A percentile compares a stretch with the other conserved stretches of the same genome.
Evolutionary conservation across 2,329 filamentous ascomycete genomes (phyloP).

Genomic region (Nemania serpens): DNA sequence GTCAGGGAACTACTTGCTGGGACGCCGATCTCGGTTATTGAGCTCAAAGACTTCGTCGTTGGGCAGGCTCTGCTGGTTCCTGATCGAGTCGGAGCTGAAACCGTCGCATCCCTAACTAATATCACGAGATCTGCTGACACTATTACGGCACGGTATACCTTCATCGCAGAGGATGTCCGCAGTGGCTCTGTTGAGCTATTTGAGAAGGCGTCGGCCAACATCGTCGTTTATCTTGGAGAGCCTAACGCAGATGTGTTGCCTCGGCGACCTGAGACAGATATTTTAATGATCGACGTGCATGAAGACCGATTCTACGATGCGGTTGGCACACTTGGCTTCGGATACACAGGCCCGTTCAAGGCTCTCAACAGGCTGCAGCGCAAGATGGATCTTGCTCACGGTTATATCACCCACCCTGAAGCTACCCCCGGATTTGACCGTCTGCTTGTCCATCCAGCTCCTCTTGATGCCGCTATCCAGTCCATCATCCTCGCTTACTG

Average conservation of each 20-base stretch:
- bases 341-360: neutral
- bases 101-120: too few relatives aligned
- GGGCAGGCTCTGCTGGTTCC: neutral
- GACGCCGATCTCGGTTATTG: neutral
- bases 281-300: neutral
- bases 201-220: neutral
- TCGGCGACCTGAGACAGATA: neutral
- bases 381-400: neutral
- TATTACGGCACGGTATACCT: neutral
- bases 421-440: slow-evolving; percentile 11
- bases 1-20: neutral
- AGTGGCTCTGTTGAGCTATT: neutral
- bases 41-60: slow-evolving; percentile 6
- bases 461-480: slow-evolving; percentile 46
- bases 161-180: neutral
- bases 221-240: neutral
- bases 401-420: neutral
- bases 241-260: neutral
- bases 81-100: too few relatives aligned
- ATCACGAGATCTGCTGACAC: neutral
- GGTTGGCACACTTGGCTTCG: neutral
- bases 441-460: slow-evolving; percentile 45
- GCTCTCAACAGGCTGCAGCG: neutral
- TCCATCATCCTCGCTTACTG: slow-evolving; percentile 41
- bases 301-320: neutral